Percentiles rank a stretch among this genome's conserved stretches.
phyloP scores from a whole-genome alignment of 2,329 filamentous ascomycete species.

The Beauveria sp. region DNA sequence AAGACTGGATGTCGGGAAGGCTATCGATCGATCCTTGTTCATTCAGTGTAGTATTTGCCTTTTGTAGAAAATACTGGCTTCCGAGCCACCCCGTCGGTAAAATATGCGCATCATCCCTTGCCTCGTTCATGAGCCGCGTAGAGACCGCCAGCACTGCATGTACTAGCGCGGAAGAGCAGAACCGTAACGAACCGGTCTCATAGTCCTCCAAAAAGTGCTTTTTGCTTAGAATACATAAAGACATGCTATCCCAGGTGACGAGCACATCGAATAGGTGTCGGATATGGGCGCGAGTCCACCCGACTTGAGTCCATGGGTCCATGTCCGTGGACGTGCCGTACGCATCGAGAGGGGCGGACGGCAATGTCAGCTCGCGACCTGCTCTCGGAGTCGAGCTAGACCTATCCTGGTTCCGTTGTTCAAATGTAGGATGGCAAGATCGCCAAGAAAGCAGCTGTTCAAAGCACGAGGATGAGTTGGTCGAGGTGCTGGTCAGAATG shows the following conservation, averaged over 20 bases:
- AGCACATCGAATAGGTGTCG: slow-evolving; percentile 10
- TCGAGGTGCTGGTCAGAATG: background rate
- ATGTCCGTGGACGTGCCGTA: background rate
- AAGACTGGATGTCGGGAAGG: slow-evolving; percentile 13
- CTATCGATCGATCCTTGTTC: background rate
- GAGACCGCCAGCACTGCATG: slow-evolving; percentile 11
- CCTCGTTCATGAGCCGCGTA: slow-evolving; percentile 1
- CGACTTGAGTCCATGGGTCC: slow-evolving; percentile 3
- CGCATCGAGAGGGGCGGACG: background rate
- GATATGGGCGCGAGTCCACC: slow-evolving; percentile 9
- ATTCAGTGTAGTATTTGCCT: background rate
- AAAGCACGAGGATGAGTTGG: background rate
- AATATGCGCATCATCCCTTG: background rate
- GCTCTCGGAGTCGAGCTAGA: background rate
- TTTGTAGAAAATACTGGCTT: slow-evolving; percentile 8
- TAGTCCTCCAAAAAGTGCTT: slow-evolving; percentile 21
- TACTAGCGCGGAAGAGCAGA: slow-evolving; percentile 13
- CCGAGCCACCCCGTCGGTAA: background rate
- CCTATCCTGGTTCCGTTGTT: background rate
- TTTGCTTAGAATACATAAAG: slow-evolving; percentile 16
- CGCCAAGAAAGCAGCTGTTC: slow-evolving; percentile 6
- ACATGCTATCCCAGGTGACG: slow-evolving; percentile 10
- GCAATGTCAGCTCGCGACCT: background rate
- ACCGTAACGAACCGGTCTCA: slow-evolving; percentile 1
- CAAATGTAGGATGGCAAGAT: background rate